Evolutionary conservation across 148 eudicot genomes (phyloP).

Genomic region (Talinum fruticosum): DNA sequence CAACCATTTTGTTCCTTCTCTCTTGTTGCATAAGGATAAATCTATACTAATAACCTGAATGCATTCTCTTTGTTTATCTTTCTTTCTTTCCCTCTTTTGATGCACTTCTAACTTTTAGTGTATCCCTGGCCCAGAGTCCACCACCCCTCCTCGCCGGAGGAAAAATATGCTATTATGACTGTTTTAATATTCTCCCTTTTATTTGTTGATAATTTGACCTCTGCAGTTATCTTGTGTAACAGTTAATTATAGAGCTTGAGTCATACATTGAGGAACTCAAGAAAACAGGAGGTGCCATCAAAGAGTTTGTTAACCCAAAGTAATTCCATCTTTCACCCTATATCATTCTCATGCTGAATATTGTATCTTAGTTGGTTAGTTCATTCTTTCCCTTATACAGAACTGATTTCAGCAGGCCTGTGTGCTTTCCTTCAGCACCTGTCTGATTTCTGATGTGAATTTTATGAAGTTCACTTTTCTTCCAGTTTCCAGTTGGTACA

Average conservation of each 20-base stretch:
- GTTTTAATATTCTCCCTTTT: neutral
- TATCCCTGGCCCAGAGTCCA: too few species aligned
- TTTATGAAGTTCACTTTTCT: neutral
- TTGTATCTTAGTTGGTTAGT: neutral
- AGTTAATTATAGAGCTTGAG: constrained; percentile 87
- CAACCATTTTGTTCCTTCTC: neutral
- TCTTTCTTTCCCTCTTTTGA: too few species aligned
- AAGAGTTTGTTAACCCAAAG: constrained; percentile 99
- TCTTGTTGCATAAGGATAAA: neutral
- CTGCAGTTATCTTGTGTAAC: constrained; percentile 24
- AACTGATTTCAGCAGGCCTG: neutral
- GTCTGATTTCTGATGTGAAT: neutral
- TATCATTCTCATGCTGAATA: neutral
- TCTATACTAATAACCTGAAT: too few species aligned
- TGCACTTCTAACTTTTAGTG: too few species aligned
- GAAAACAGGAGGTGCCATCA: constrained; percentile 86
- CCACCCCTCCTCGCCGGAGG: too few species aligned
- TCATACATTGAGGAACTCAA: constrained; percentile 86
- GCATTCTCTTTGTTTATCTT: too few species aligned
- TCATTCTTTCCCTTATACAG: neutral
- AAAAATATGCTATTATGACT: too few species aligned
- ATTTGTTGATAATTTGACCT: constrained; percentile 4
- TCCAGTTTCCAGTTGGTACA: neutral
- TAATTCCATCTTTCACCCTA: constrained; percentile 32
- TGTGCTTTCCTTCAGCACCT: neutral